phyloP scores from a whole-genome alignment of 768 basidiomycete genomes.

The Ephemerocybe angulata region DNA sequence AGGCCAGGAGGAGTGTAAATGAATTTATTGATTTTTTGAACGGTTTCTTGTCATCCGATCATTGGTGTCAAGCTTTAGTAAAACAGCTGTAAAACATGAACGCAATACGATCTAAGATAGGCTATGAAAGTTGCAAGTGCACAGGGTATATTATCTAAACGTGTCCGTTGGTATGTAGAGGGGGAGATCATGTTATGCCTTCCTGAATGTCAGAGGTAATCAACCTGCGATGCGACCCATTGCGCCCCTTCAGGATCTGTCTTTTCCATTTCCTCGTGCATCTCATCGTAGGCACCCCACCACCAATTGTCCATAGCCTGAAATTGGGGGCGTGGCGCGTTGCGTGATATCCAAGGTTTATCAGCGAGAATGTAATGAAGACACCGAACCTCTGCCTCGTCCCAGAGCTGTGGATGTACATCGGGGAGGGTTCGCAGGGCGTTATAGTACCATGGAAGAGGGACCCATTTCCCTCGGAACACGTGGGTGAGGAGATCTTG shows the following conservation, averaged over 20 bases:
- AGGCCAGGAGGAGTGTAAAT: no score
- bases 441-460: conserved; percentile 86
- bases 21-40: no score
- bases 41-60: no score
- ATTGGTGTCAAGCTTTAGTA: no score
- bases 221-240: conserved; percentile 50
- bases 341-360: conserved; percentile 77
- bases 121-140: no score
- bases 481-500: conserved; percentile 85
- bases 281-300: conserved; percentile 65
- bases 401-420: conserved; percentile 75
- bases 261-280: conserved; percentile 41
- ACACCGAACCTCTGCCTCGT: conserved; percentile 80
- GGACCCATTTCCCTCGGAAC: conserved; percentile 76
- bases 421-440: conserved; percentile 82
- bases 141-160: not conserved
- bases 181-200: conserved; percentile 12
- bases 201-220: conserved; percentile 17
- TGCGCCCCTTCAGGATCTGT: conserved; percentile 47
- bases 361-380: conserved; percentile 84
- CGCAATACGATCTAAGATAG: no score
- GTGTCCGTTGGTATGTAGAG: not conserved
- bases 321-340: conserved; percentile 40
- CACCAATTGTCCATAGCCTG: conserved; percentile 67
- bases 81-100: no score